Percentiles rank a stretch among this genome's conserved stretches.
Conservation (phyloP, 768 basidiomycete species). For the Mycena sanguinolenta region DNA sequence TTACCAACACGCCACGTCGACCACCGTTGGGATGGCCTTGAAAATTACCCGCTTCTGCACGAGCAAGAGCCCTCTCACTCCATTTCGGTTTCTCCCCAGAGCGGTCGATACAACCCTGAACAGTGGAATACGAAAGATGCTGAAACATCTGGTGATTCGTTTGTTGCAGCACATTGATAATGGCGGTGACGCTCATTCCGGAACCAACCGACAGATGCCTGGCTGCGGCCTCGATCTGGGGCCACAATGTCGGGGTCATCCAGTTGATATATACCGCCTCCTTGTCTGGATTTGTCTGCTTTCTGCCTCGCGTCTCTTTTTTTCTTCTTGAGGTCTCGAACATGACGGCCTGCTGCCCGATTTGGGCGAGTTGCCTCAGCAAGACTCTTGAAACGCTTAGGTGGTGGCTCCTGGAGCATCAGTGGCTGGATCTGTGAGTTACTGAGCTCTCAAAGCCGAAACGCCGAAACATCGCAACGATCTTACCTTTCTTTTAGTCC, state of each 20-base stretch:
- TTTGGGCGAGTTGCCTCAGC: conserved; percentile 3
- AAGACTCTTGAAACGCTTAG: neutral
- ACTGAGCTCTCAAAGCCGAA: conserved; percentile 1
- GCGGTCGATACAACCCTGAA: conserved; percentile 8
- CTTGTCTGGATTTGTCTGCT: neutral
- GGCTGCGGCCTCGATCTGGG: neutral
- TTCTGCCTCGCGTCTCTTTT: conserved; percentile 9
- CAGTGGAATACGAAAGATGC: neutral
- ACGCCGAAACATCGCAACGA: neutral
- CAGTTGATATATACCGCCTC: conserved; percentile 7
- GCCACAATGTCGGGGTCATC: neutral
- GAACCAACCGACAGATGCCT: conserved; percentile 2
- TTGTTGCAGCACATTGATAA: neutral
- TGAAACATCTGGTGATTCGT: neutral
- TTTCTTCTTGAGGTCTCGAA: neutral
- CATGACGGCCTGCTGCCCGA: neutral
- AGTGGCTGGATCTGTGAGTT: neutral
- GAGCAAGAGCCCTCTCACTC: neutral
- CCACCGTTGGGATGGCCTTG: conserved; percentile 34
- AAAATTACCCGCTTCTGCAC: conserved; percentile 17
- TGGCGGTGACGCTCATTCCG: neutral
- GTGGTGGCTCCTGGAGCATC: neutral
- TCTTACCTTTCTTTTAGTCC: conserved; percentile 8
- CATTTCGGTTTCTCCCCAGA: conserved; percentile 3
- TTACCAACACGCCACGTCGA: conserved; percentile 27